Evolutionary conservation across 2,329 filamentous ascomycete genomes (phyloP).

Genomic region (Volutella citrinella): DNA sequence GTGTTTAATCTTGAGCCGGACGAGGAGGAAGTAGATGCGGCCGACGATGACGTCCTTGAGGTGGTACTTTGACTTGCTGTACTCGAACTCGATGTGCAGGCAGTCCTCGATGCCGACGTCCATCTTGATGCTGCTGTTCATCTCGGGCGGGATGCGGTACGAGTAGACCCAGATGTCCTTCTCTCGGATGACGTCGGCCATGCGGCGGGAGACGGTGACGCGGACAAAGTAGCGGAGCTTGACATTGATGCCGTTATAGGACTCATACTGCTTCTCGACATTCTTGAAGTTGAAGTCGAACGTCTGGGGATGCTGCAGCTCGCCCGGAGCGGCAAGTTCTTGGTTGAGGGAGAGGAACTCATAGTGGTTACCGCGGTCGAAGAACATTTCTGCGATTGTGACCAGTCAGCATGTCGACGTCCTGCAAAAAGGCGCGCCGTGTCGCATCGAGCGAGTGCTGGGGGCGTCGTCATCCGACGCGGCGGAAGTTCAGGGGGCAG

Average conservation of each 20-base stretch:
- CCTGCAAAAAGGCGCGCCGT: no score
- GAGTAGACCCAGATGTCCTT: conserved; percentile 99
- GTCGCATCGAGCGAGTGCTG: no score
- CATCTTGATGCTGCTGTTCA: conserved; percentile 99
- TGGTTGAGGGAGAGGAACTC: conserved; percentile 97
- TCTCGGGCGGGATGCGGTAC: conserved; percentile 96
- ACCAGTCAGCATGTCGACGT: no score
- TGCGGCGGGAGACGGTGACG: conserved; percentile 92
- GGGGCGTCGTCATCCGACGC: no score
- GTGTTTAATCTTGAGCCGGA: conserved; percentile 98
- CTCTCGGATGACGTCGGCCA: conserved; percentile 97
- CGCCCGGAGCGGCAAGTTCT: conserved; percentile 92
- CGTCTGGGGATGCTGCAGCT: conserved; percentile 97
- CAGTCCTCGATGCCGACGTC: conserved; percentile 99
- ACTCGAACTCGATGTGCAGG: conserved; percentile 98
- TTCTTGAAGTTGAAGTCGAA: conserved; percentile 99
- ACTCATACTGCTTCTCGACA: conserved; percentile 99
- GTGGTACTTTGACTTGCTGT: conserved; percentile 98
- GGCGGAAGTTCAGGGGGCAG: conserved; percentile 5
- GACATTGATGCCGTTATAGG: conserved; percentile 99
- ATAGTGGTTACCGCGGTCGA: conserved; percentile 98
- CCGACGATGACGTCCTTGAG: conserved; percentile 99
- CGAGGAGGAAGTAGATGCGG: conserved; percentile 95
- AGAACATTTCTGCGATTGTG: conserved; percentile 86
- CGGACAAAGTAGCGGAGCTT: conserved; percentile 98